Evolutionary conservation across 2,329 filamentous ascomycete genomes (phyloP), one percentile per base, ranked within the genome.

Genomic region (Simplicillium sp.): DNA sequence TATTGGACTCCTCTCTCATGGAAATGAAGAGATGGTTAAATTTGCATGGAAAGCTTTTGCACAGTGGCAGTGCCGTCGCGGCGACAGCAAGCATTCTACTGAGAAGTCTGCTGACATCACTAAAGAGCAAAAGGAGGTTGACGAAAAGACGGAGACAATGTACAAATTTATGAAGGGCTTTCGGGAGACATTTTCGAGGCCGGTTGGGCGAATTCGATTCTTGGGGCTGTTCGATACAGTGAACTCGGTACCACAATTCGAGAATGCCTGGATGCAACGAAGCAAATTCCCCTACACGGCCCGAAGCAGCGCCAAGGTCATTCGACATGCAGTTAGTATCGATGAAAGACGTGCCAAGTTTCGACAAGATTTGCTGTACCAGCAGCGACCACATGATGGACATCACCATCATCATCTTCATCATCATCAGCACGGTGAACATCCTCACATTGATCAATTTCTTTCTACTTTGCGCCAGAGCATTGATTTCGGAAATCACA

Each of bases 1-100:
- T 49, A 80, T 92, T 41, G 87, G 87, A 1, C 68, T 94, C 0
- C 68, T 94, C 12, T 82, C 81, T 11, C 81, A 84, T 39, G 86
- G 87, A 11, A 94, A 94, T 50, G 84, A 94, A 54, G 87, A 92
- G 50, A 82, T 92, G 79, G 79, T 87, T 39, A 70, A 74, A 4
- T 94, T 94, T 55, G 86, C 84, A 1, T 92, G 86, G 85, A 88
- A 84, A 56, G 81, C 82, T 0, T 88, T 87, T 52, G 74, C 80
- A 7, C 77, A 81, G 54, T 87, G 82, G 81, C 80, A 86, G 53
- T 46, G 77, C 90, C 11, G 76, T 76, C 13, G 73, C 76, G 4
- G 80, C 82, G 20, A 25, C 9, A 25, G 20, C 20, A 25, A 25
- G 9, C 20, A 25, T 9, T 25, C 20, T 25, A 9, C 20, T 9